A percentile compares a stretch with the other conserved stretches of the same genome.
Conservation (phyloP, 1,284 basidiomycete genomes). For the Violaceomyces palustris region DNA sequence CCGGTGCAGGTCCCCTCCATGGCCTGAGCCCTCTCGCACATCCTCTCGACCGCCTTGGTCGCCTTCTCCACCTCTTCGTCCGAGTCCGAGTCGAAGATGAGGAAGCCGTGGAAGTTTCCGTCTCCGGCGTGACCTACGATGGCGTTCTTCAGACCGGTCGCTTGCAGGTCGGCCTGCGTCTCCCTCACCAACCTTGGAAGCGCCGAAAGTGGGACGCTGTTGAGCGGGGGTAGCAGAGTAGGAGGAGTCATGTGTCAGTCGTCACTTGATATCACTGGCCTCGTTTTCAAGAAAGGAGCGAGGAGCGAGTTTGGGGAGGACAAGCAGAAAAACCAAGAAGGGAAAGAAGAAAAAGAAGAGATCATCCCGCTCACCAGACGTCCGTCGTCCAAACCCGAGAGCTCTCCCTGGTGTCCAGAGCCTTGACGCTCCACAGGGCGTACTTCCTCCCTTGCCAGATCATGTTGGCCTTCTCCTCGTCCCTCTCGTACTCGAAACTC, state of each 20-base stretch:
- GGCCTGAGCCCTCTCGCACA: slow-evolving; percentile 56
- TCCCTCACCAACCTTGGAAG: slow-evolving; percentile 65
- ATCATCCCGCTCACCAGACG: slow-evolving; percentile 23
- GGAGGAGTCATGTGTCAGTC: too few relatives aligned
- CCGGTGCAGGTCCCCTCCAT: slow-evolving; percentile 57
- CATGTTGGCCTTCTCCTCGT: slow-evolving; percentile 66
- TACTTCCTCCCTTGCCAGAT: slow-evolving; percentile 84
- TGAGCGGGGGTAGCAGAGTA: too few relatives aligned
- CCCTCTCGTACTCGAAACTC: slow-evolving; percentile 60
- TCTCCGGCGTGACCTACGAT: slow-evolving; percentile 81
- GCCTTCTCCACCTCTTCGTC: slow-evolving; percentile 41
- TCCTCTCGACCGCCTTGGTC: slow-evolving; percentile 55
- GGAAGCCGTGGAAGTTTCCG: slow-evolving; percentile 58
- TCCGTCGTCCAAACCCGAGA: slow-evolving; percentile 73
- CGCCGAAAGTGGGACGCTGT: slow-evolving; percentile 71
- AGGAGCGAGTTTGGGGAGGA: too few relatives aligned
- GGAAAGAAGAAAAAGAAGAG: too few relatives aligned
- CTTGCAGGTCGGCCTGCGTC: slow-evolving; percentile 22
- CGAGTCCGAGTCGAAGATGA: slow-evolving; percentile 29
- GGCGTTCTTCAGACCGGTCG: slow-evolving; percentile 52
- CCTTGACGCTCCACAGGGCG: slow-evolving; percentile 64
- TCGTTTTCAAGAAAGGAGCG: too few relatives aligned
- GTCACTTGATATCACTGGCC: too few relatives aligned
- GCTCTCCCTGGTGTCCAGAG: slow-evolving; percentile 63
- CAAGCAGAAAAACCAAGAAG: too few relatives aligned